phyloP scores from a whole-genome alignment of 225 moss, liverwort and hornwort species.

The Anthoceros angustus region DNA sequence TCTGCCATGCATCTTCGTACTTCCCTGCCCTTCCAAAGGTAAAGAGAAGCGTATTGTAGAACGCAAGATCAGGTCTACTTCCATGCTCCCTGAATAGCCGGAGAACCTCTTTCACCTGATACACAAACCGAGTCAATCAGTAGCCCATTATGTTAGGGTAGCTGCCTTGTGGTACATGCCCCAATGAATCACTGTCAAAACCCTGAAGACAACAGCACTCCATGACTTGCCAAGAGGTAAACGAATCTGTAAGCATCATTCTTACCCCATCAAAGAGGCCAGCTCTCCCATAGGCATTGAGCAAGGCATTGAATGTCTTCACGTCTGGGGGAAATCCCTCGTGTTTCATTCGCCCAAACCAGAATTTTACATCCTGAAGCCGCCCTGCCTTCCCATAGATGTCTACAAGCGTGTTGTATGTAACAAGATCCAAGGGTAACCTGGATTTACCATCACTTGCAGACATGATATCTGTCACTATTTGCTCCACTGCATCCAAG shows the following conservation, averaged over 20 bases:
- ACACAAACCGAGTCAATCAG: not conserved
- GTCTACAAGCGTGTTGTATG: conserved; percentile 90
- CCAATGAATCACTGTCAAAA: not conserved
- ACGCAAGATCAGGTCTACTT: conserved; percentile 86
- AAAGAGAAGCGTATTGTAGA: conserved; percentile 96
- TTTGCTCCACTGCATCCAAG: conserved; percentile 64
- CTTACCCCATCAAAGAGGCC: conserved; percentile 90
- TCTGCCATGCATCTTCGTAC: conserved; percentile 80
- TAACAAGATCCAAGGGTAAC: conserved; percentile 61
- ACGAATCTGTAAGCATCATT: not conserved
- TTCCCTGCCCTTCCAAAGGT: conserved; percentile 89
- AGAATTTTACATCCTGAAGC: conserved; percentile 67
- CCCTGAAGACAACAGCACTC: not conserved
- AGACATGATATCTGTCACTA: conserved; percentile 48
- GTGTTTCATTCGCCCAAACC: conserved; percentile 89
- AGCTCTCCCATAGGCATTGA: conserved; percentile 91
- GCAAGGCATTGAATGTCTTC: conserved; percentile 84
- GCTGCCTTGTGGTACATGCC: not conserved
- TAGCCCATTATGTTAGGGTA: not conserved
- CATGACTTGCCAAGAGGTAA: not conserved
- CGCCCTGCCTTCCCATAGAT: conserved; percentile 82
- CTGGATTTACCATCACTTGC: conserved; percentile 33
- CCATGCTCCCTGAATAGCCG: conserved; percentile 64
- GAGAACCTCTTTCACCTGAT: conserved; percentile 81
- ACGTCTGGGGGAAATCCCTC: conserved; percentile 85